phyloP scores from a whole-genome alignment of 139 green algal genomes.

The Closterium sp. region DNA sequence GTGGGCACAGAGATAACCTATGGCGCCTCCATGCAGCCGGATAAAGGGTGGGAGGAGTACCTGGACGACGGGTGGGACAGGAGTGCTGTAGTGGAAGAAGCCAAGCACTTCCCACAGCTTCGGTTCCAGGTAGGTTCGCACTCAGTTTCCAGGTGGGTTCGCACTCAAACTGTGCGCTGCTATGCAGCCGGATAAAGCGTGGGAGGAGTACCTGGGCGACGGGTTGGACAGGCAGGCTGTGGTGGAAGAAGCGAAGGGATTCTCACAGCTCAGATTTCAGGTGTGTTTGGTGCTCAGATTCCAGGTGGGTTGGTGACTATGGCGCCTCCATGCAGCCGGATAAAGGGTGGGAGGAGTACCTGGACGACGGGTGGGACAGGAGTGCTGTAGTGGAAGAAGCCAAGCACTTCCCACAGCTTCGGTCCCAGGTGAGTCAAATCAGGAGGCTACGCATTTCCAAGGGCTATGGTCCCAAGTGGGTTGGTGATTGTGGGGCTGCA shows the following conservation, averaged over 20 bases:
- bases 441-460: conserved; percentile 42
- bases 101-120: conserved; percentile 46
- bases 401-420: conserved; percentile 42
- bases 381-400: conserved; percentile 41
- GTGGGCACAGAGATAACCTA: conserved; percentile 83
- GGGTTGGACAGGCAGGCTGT: conserved; percentile 62
- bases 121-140: not conserved
- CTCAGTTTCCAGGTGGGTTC: no score
- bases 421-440: no score
- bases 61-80: conserved; percentile 65
- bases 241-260: conserved; percentile 48
- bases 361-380: conserved; percentile 64
- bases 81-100: conserved; percentile 37
- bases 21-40: conserved; percentile 41
- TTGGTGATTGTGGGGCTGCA: no score
- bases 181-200: conserved; percentile 62
- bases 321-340: conserved; percentile 53
- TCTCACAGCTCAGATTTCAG: not conserved
- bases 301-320: not conserved
- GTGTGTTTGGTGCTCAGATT: not conserved
- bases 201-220: conserved; percentile 58
- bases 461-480: not conserved
- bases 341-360: conserved; percentile 60
- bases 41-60: conserved; percentile 65
- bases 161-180: no score